Base-by-base conservation (phyloP, 2,329 filamentous ascomycete species). In the Penicillium sp. region DNA sequence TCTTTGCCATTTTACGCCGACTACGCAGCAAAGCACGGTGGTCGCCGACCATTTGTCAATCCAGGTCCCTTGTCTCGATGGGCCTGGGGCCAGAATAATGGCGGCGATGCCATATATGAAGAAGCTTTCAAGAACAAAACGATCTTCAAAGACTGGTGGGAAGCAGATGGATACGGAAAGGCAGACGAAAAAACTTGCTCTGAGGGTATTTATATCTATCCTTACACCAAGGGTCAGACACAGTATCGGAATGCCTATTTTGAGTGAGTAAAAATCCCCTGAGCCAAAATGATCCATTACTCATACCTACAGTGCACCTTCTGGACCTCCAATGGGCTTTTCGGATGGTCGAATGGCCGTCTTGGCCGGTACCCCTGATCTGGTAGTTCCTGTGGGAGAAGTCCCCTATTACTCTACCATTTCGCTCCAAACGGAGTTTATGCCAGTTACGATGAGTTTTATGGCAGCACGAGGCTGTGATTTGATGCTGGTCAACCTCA, bases 361-460 rank as follows among this genome's bases (percentile, higher is more conserved):
- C 9, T 60, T 71, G 43, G 56, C 64, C 0, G 69, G 61, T 7
- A 50, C 58, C 0, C 70, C 69, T 3, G 70, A 72, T 46, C 48
- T 69, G 10, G 67, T 71, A 5, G 57, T 72, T 6, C 59, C 65
- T 9, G 56, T 70, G 2, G 65, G 67, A 4, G 59, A 68, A 41
- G 56, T 63, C 5, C 53, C 58, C 1, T 71, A 69, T 30, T 60
- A 63, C 30, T 68, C 64, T 14, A 66, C 60, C 0, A 60, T 69
- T 14, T 67, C 69, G 0, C 38, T 59, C 1, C 51, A 67, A 42
- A 64, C 58, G 4, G 72, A 74, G 46, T 67, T 64, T 38, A 59
- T 73, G 42, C 72, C 72, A 4, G 71, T 74, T 0, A 67, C 65
- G 0, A 64, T 74, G 48, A 68, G 67, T 53, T 56, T 73, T 28